Evolutionary conservation across 2,329 filamentous ascomycete species (phyloP), one percentile per base, ranked within the genome.

Genomic region (Sordariomycetes sp.): DNA sequence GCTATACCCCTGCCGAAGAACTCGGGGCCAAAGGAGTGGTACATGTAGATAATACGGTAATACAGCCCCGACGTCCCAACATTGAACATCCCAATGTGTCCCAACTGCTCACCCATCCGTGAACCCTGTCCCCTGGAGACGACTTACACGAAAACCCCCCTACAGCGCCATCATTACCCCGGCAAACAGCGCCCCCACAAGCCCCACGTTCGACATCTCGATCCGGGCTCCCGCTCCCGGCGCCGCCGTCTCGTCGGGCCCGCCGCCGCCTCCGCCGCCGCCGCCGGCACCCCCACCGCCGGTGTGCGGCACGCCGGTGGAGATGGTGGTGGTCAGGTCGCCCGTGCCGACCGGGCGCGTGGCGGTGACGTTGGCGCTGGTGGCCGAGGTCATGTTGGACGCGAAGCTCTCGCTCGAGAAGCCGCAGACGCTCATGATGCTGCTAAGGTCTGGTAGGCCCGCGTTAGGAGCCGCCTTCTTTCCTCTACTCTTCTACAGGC

Each of bases 291-390:
- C 20, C 16, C 18, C 53, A 24, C 53, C 53, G 8, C 28, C 28
- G 28, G 28, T 32, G 8, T 32, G 28, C 20, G 53, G 34, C 12
- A 22, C 34, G 50, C 62, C 63, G 35, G 65, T 62, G 46, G 60
- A 54, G 58, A 72, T 64, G 51, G 71, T 72, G 28, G 68, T 72
- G 20, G 70, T 72, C 58, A 72, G 62, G 62, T 73, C 68, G 46
- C 55, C 65, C 40, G 66, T 60, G 56, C 66, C 66, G 10, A 68
- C 72, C n/a, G 68, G 65, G 10, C 63, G 64, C 8, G 64, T 66
- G 46, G 69, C 71, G 12, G 63, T 59, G 55, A 72, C 71, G 18
- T 64, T 66, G 16, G 61, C 25, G 1, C 61, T 63, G 14, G 71
- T 66, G 14, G 65, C 59, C 2, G 65, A 62, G 11, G 67, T 60